Percentiles rank a stretch among this genome's conserved stretches.
Evolutionary conservation across 306 rosid species (phyloP).

Genomic region (Glycine tomentella): DNA sequence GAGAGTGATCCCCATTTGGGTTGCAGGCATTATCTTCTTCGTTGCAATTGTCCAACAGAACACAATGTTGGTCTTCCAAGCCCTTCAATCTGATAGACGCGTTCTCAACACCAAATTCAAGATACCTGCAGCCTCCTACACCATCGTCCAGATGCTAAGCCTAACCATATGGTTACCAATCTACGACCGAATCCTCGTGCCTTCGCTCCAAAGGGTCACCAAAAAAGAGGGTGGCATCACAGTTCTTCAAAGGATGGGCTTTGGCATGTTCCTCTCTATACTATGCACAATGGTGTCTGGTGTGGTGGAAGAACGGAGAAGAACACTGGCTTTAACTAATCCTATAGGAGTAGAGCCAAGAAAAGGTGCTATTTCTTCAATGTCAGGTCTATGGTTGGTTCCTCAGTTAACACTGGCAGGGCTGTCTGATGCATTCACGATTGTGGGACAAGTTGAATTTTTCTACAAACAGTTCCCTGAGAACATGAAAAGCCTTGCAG

Average conservation of each 20-base stretch:
- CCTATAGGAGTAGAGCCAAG: constrained; percentile 66
- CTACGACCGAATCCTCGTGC: constrained; percentile 71
- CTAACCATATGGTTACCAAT: constrained; percentile 74
- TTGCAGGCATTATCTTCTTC: constrained; percentile 57
- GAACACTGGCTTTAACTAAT: constrained; percentile 53
- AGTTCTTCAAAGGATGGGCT: constrained; percentile 80
- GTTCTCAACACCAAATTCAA: constrained; percentile 56
- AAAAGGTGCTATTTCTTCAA: constrained; percentile 76
- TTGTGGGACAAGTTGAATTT: constrained; percentile 76
- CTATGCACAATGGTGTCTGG: constrained; percentile 66
- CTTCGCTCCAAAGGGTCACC: constrained; percentile 59
- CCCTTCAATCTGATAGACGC: constrained; percentile 72
- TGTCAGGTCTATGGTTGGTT: constrained; percentile 80
- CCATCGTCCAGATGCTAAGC: constrained; percentile 67
- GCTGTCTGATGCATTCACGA: constrained; percentile 61
- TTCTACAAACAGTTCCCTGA: constrained; percentile 93
- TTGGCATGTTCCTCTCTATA: constrained; percentile 65
- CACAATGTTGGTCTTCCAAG: constrained; percentile 78
- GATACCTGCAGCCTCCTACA: constrained; percentile 83
- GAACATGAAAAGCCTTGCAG: constrained; percentile 93
- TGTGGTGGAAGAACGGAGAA: constrained; percentile 59
- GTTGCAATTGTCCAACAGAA: constrained; percentile 63
- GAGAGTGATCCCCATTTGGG: constrained; percentile 83
- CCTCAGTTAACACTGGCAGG: constrained; percentile 76
- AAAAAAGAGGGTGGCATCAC: constrained; percentile 81